Percentiles rank a stretch among this genome's conserved stretches.
These are phyloP conservation scores for Sugiyamaella japonica DNA, from an alignment of 1,139 yeast species.

Conservation along the genomic window DNA sequence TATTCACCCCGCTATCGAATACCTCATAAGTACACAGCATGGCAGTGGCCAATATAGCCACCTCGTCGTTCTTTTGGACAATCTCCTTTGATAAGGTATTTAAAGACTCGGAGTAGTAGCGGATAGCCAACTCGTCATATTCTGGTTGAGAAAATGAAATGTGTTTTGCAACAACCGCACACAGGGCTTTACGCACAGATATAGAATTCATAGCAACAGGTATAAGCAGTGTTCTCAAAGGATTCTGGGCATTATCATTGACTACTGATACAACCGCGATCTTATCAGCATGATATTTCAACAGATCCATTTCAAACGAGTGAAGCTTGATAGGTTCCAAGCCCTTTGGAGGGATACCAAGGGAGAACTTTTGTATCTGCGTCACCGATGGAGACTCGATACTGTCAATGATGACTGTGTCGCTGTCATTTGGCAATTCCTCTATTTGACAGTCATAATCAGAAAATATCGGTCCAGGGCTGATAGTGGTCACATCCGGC, in stretches of 20 bases:
- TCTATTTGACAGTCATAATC: slow-evolving; percentile 2
- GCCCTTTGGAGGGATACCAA: slow-evolving; percentile 1
- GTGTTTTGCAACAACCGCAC: slow-evolving; percentile 17
- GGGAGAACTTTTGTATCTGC: not conserved
- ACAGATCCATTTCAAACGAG: slow-evolving; percentile 14
- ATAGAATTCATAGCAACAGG: slow-evolving; percentile 16
- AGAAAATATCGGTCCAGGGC: not conserved
- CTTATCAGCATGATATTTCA: slow-evolving; percentile 17
- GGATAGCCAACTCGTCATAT: slow-evolving; percentile 7
- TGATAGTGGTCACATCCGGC: not conserved
- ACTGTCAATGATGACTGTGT: not conserved
- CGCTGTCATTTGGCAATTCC: slow-evolving; percentile 2
- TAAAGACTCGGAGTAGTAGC: slow-evolving; percentile 15
- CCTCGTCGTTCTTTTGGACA: slow-evolving; percentile 10
- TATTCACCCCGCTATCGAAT: slow-evolving; percentile 17
- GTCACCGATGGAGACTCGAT: not conserved
- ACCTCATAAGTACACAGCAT: slow-evolving; percentile 18
- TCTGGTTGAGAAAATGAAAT: slow-evolving; percentile 8
- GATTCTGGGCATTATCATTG: slow-evolving; percentile 15
- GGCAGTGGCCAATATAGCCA: slow-evolving; percentile 13
- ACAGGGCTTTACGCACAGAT: slow-evolving; percentile 14
- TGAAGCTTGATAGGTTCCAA: slow-evolving; percentile 8
- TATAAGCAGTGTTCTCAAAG: slow-evolving; percentile 15
- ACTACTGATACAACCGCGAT: slow-evolving; percentile 17
- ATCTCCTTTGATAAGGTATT: slow-evolving; percentile 7